Evolutionary conservation across 2,329 filamentous ascomycete species (phyloP).

Genomic region (Aspergillus nomiae): DNA sequence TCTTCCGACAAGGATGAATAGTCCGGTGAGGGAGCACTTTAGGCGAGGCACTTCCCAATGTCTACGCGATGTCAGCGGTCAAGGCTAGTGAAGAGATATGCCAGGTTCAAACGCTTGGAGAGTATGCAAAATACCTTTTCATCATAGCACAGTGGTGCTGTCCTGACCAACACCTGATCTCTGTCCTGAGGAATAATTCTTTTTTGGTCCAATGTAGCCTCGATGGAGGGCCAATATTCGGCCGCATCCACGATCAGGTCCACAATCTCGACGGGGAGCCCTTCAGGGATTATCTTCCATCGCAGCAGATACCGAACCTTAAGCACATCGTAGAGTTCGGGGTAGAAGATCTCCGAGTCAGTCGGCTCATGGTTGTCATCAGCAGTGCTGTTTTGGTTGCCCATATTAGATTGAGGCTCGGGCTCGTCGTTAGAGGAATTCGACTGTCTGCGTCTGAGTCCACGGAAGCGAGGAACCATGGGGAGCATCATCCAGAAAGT

Average conservation of each 20-base stretch:
- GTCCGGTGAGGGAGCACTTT: conserved; percentile 36
- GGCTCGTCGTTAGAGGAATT: neutral
- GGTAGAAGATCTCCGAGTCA: conserved; percentile 23
- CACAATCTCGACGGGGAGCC: conserved; percentile 39
- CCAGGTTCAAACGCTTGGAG: neutral
- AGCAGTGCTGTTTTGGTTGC: neutral
- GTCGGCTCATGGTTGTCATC: neutral
- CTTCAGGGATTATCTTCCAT: conserved; percentile 26
- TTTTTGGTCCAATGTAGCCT: conserved; percentile 21
- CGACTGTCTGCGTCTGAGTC: conserved; percentile 3
- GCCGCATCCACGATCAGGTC: conserved; percentile 44
- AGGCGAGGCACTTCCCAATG: conserved; percentile 17
- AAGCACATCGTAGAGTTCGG: conserved; percentile 35
- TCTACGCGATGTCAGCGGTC: conserved; percentile 11
- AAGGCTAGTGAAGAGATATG: neutral
- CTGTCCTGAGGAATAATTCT: conserved; percentile 32
- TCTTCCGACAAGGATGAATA: conserved; percentile 41
- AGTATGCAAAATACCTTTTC: conserved; percentile 22
- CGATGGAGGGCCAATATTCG: conserved; percentile 36
- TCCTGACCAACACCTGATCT: conserved; percentile 38
- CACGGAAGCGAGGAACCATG: conserved; percentile 7
- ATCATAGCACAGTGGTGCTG: conserved; percentile 40
- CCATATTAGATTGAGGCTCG: neutral
- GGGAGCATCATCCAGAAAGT: neutral
- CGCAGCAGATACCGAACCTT: conserved; percentile 35